A percentile compares a stretch with the other conserved stretches of the same genome.
These are phyloP conservation scores for California macrophylla DNA, from an alignment of 441 rosid species.

Conservation along the genomic window DNA sequence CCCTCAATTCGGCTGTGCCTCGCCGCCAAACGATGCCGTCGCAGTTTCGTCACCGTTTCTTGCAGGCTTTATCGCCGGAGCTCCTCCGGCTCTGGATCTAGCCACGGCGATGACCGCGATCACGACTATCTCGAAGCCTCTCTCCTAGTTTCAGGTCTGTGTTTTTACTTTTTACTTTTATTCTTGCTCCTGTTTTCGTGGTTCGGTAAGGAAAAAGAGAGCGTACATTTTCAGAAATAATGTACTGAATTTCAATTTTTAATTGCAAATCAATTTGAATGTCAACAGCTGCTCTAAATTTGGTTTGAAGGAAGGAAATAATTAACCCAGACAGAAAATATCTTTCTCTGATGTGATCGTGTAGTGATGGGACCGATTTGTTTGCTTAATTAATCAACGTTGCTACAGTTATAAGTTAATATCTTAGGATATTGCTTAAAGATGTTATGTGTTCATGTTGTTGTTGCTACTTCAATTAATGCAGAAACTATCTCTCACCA, in stretches of 20 bases:
- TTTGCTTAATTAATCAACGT: neutral
- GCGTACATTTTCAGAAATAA: neutral
- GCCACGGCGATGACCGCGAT: conserved; percentile 29
- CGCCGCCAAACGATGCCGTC: conserved; percentile 21
- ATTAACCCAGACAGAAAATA: neutral
- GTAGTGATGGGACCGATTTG: neutral
- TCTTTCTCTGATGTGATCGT: neutral
- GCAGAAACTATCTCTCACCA: conserved; percentile 46
- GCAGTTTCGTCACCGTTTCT: conserved; percentile 25
- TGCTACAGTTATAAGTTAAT: neutral
- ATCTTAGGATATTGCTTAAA: neutral
- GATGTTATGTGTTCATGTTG: neutral
- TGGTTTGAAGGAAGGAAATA: neutral
- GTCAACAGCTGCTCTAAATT: neutral
- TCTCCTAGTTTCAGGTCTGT: conserved; percentile 60
- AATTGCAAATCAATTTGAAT: neutral
- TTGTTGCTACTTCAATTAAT: neutral
- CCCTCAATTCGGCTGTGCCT: conserved; percentile 28
- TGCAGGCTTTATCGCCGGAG: conserved; percentile 37
- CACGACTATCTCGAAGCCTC: conserved; percentile 61
- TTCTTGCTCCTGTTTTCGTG: neutral
- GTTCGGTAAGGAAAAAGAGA: neutral
- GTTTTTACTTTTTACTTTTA: neutral
- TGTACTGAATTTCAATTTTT: neutral
- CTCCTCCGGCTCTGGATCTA: conserved; percentile 21